Evolutionary conservation across 129 eudicot species (phyloP).

Genomic region (Rutidosis leptorrhynchoides): DNA sequence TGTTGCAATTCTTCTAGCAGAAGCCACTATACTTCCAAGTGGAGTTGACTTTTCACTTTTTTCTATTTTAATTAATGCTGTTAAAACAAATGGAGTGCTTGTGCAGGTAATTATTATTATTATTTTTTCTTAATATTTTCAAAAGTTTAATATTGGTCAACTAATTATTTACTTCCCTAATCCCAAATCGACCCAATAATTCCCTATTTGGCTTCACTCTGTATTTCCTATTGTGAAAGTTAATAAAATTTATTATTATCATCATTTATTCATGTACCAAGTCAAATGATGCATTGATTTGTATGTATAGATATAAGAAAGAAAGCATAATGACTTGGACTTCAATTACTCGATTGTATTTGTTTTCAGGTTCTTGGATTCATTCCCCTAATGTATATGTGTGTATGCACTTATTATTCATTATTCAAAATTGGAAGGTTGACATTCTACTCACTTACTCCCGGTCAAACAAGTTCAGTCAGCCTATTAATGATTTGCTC

Average conservation of each 20-base stretch:
- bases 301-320: neutral
- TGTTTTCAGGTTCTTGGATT: conserved; percentile 60
- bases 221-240: neutral
- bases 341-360: neutral
- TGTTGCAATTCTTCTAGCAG: conserved; percentile 86
- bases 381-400: conserved; percentile 82
- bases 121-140: neutral
- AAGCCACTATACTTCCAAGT: conserved; percentile 74
- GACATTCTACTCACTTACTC: conserved; percentile 81
- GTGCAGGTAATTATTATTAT: conserved; percentile 63
- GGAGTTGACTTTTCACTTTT: conserved; percentile 85
- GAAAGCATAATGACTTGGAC: neutral
- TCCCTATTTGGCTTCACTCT: neutral
- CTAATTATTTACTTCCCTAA: neutral
- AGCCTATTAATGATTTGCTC: conserved; percentile 91
- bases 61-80: conserved; percentile 58
- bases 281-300: neutral
- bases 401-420: conserved; percentile 86
- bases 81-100: conserved; percentile 51
- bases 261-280: neutral
- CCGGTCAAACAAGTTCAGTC: conserved; percentile 93
- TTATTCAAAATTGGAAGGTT: conserved; percentile 77
- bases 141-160: neutral
- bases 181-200: neutral
- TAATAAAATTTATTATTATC: neutral